These are phyloP conservation scores for Colletotrichum sp. DNA, from an alignment of 2,329 filamentous ascomycete genomes.

Conservation along the genomic window DNA sequence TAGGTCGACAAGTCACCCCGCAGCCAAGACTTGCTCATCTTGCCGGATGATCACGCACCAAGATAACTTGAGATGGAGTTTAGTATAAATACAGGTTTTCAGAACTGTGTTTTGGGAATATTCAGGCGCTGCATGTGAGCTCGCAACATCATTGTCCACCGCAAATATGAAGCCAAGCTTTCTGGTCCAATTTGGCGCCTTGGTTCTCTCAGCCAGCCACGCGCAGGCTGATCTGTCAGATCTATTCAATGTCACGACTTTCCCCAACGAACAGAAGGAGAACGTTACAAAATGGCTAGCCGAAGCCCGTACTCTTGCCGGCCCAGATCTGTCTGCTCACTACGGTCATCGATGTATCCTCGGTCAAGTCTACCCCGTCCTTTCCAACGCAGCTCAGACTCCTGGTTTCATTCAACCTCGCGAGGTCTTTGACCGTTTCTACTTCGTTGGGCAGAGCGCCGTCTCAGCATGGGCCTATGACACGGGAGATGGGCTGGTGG, in stretches of 20 bases:
- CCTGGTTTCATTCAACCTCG: conserved; percentile 23
- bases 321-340: not conserved
- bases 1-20: not conserved
- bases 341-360: conserved; percentile 13
- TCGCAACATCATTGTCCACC: not conserved
- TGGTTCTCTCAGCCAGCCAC: not conserved
- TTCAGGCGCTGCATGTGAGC: not conserved
- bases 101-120: rapidly evolving
- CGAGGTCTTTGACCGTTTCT: conserved; percentile 25
- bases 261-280: conserved; percentile 7
- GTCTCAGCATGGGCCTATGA: conserved; percentile 31
- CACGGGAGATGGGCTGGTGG: conserved; percentile 27
- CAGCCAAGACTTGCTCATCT: not conserved
- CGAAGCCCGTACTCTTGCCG: not conserved
- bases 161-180: not conserved
- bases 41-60: not conserved
- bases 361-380: conserved; percentile 1
- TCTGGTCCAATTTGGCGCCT: not conserved
- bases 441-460: conserved; percentile 25
- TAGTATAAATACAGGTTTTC: not conserved
- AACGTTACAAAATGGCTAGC: conserved; percentile 3
- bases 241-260: not conserved
- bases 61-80: not conserved
- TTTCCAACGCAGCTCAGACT: not conserved
- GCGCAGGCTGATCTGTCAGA: not conserved